Evolutionary conservation across 768 basidiomycete genomes (phyloP), one percentile per base, ranked within the genome.

Genomic region (Tubosaeta sp.): DNA sequence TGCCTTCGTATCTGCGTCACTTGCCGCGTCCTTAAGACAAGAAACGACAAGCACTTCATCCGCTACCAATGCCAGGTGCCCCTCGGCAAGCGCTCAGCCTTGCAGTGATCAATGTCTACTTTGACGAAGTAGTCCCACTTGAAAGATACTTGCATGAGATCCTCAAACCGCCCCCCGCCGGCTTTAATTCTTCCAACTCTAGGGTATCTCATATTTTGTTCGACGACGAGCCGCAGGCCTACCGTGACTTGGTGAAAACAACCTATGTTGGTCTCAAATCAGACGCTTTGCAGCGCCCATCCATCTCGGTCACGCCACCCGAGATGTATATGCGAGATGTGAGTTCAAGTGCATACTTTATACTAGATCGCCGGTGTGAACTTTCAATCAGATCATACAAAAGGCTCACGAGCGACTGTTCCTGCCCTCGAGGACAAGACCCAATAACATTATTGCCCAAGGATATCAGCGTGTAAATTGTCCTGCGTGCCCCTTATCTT

Each of bases 381-480:
- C 18, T 6, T 24, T 19, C 31, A 34, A 27, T 40, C 42, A 89
- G 87, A 63, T 87, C 16, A 75, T 88, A 44, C 80, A 86, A 49
- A 73, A 72, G 52, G 82, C 80, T 4, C 84, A 86, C 58, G 76
- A 75, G 48, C 73, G 69, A 32, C 64, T 88, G 8, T 76, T 87
- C 43, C 63, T 63, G 6, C 57, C 59, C 19, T 57, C 64, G 42
- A 72, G 63, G 22, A 68, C 65, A 32, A 70, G 70, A 29, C 65
- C 74, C 14, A 69, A 72, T 2, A 86, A 89, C 58, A 72, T 90
- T 2, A 76, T 91, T 27, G 83, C 83, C 0, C 56, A 73, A 12
- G 89, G 89, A 3, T 90, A 88, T 64, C 72, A 78, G 27, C 67
- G 77, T 46, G 86, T 83, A 58, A 52, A 77, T 62, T 47, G 2